Percentiles rank a stretch among this genome's conserved stretches.
These are phyloP conservation scores for Takakia lepidozioides DNA, from an alignment of 225 moss, liverwort and hornwort species.

Conservation along the genomic window DNA sequence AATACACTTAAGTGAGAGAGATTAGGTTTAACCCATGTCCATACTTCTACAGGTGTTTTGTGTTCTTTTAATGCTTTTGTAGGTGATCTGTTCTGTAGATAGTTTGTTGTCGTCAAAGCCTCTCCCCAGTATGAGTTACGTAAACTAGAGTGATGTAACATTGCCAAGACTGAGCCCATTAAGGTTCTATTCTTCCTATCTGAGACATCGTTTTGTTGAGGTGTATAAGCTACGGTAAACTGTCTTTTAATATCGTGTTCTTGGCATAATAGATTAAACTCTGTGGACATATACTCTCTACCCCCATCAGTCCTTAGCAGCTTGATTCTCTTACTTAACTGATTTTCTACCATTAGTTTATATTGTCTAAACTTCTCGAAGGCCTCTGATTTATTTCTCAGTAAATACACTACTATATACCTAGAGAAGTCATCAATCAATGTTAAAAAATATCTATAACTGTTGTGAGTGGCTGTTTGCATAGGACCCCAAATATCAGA, in stretches of 20 bases:
- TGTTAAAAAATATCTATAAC: too few relatives aligned
- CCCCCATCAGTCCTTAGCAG: background rate
- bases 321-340: background rate
- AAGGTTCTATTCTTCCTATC: slow-evolving; percentile 6
- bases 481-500: too few relatives aligned
- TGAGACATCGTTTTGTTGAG: slow-evolving; percentile 6
- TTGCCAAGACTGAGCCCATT: background rate
- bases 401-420: too few relatives aligned
- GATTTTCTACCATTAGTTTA: background rate
- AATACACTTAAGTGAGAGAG: background rate
- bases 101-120: background rate
- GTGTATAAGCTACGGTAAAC: background rate
- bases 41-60: background rate
- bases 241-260: background rate
- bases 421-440: too few relatives aligned
- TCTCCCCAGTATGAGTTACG: slow-evolving; percentile 1
- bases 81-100: slow-evolving; percentile 3
- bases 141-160: background rate
- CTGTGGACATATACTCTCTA: background rate
- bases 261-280: background rate
- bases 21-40: background rate
- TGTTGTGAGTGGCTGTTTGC: too few relatives aligned
- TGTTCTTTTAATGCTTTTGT: background rate
- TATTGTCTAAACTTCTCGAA: slow-evolving; percentile 1
- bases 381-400: too few relatives aligned